Conservation (phyloP, 192 early-diverging fungal genomes). For the Fimicolochytrium jonesii region DNA sequence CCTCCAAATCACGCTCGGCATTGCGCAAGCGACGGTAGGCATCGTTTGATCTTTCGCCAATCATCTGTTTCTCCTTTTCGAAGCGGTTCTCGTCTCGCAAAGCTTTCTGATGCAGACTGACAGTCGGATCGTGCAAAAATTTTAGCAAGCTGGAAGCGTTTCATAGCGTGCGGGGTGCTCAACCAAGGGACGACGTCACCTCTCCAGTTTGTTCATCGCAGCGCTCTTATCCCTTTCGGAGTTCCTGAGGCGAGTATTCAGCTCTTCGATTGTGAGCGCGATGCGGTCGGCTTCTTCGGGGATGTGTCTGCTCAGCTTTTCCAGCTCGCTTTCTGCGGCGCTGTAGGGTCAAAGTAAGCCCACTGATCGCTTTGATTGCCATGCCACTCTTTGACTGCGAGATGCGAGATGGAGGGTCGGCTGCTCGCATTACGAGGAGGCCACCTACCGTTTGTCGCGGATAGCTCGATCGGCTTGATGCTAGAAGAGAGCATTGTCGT, state of each 20-base stretch:
- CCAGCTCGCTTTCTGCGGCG: constrained; percentile 44
- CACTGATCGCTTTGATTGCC: no score
- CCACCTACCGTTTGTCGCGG: constrained; percentile 40
- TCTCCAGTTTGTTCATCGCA: constrained; percentile 30
- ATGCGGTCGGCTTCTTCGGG: constrained; percentile 46
- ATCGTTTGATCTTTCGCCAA: constrained; percentile 34
- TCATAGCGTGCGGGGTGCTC: background rate
- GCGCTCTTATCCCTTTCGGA: constrained; percentile 37
- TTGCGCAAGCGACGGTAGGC: constrained; percentile 35
- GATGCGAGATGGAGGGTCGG: background rate
- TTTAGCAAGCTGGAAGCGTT: background rate
- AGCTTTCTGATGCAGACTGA: constrained; percentile 38
- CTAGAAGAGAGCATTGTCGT: no score
- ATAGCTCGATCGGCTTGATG: constrained; percentile 41
- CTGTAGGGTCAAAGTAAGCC: background rate
- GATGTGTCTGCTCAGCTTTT: constrained; percentile 40
- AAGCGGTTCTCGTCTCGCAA: constrained; percentile 37
- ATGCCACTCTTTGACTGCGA: background rate
- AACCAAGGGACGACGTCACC: background rate
- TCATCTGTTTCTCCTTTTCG: constrained; percentile 44
- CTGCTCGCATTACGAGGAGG: background rate
- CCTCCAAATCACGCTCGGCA: constrained; percentile 42
- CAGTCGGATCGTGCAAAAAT: background rate
- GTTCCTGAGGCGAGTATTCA: constrained; percentile 26
- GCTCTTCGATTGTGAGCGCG: constrained; percentile 38